Conservation (phyloP, 2,329 filamentous ascomycete species). For the Dactylonectria macrodidyma region DNA sequence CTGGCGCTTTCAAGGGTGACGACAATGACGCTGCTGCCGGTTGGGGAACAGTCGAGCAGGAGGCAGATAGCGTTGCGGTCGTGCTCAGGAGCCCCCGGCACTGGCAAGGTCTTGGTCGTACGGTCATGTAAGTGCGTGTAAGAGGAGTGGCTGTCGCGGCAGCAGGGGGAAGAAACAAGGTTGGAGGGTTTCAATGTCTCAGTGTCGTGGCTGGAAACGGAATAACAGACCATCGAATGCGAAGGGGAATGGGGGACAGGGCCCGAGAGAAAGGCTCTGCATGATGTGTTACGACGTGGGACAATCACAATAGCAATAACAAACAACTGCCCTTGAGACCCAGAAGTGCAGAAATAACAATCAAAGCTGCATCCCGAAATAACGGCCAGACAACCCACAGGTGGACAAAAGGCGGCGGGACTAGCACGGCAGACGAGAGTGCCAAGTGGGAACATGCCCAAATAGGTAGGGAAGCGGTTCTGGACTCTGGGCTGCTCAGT, state of each 20-base stretch:
- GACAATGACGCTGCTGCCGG: constrained; percentile 33
- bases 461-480: constrained; percentile 24
- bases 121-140: constrained; percentile 26
- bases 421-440: background rate
- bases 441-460: constrained; percentile 12
- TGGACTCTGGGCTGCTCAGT: background rate
- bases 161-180: constrained; percentile 20
- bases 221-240: background rate
- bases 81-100: background rate
- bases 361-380: background rate
- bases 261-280: background rate
- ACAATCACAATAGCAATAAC: background rate
- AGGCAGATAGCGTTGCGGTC: constrained; percentile 11
- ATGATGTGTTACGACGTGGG: background rate
- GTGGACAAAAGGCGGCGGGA: constrained; percentile 6
- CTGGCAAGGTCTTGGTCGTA: constrained; percentile 17
- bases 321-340: background rate
- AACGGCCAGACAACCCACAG: constrained; percentile 19
- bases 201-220: constrained; percentile 7
- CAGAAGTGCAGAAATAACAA: constrained; percentile 6
- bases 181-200: constrained; percentile 26
- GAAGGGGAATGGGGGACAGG: background rate
- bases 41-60: constrained; percentile 2
- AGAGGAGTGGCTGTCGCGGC: constrained; percentile 25
- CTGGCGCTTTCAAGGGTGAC: background rate